phyloP scores from a whole-genome alignment of 2,329 filamentous ascomycete species.

The Hortaea werneckii region DNA sequence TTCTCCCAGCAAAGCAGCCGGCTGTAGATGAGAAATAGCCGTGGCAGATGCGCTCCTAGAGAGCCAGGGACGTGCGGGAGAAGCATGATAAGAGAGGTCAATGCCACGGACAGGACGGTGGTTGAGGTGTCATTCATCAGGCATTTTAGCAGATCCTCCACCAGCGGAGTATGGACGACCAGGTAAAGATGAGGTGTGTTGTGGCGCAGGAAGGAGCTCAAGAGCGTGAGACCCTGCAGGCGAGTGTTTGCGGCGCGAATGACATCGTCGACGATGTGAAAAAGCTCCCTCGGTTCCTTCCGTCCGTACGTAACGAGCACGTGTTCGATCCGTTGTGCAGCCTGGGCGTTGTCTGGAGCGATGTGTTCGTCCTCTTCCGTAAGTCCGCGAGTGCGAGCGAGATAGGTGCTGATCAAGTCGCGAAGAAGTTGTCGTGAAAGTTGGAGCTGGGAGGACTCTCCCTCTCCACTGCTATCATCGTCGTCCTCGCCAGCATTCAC shows the following conservation, averaged over 20 bases:
- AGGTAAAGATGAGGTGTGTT: conserved; percentile 72
- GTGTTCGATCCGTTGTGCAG: conserved; percentile 42
- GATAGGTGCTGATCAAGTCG: conserved; percentile 38
- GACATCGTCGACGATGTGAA: conserved; percentile 54
- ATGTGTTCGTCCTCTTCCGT: conserved; percentile 25
- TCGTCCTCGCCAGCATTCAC: conserved; percentile 46
- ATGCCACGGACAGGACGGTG: conserved; percentile 61
- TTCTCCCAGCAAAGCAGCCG: conserved; percentile 70
- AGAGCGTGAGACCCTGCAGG: conserved; percentile 52
- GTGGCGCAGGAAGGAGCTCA: conserved; percentile 63
- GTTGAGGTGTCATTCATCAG: conserved; percentile 70
- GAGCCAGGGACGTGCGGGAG: conserved; percentile 70
- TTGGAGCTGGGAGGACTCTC: conserved; percentile 24
- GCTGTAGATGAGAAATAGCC: conserved; percentile 72
- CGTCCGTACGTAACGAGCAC: conserved; percentile 51
- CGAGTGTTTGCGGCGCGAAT: conserved; percentile 56
- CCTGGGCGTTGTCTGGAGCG: conserved; percentile 35
- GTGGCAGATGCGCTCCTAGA: conserved; percentile 56
- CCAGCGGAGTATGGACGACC: conserved; percentile 60
- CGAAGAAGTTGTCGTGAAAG: conserved; percentile 52
- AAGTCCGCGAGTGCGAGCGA: conserved; percentile 31
- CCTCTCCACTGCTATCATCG: conserved; percentile 30
- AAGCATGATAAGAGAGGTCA: conserved; percentile 71
- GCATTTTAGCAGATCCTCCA: conserved; percentile 61
- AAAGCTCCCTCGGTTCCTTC: conserved; percentile 60